phyloP scores from a whole-genome alignment of 2,329 filamentous ascomycete species.

The Calcarisporium arbuscula region DNA sequence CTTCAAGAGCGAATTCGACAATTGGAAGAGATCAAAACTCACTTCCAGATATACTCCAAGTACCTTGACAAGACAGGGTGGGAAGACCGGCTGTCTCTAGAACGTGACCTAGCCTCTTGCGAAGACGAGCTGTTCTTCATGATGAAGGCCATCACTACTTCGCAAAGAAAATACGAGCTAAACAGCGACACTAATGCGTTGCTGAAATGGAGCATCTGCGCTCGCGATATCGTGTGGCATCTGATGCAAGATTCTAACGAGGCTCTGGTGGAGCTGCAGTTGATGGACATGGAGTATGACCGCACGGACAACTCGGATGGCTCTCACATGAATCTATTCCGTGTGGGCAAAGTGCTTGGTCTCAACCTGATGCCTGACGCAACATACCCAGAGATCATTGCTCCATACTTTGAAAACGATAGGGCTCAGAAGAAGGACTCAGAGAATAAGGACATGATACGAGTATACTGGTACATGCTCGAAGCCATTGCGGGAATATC shows the following conservation, averaged over 20 bases:
- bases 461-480: conserved; percentile 96
- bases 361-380: conserved; percentile 86
- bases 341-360: conserved; percentile 81
- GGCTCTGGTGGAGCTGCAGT: conserved; percentile 85
- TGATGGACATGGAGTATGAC: conserved; percentile 87
- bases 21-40: conserved; percentile 90
- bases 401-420: conserved; percentile 72
- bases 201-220: conserved; percentile 88
- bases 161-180: conserved; percentile 76
- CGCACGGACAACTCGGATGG: conserved; percentile 96
- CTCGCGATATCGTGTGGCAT: conserved; percentile 95
- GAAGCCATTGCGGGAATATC: conserved; percentile 97
- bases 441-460: conserved; percentile 69
- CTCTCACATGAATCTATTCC: conserved; percentile 87
- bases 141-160: conserved; percentile 99
- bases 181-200: conserved; percentile 69
- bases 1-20: conserved; percentile 90
- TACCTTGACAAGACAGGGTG: conserved; percentile 84
- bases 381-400: conserved; percentile 93
- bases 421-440: conserved; percentile 33
- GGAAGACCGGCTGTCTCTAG: conserved; percentile 83
- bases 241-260: conserved; percentile 81
- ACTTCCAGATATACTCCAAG: conserved; percentile 89
- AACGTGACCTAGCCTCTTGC: conserved; percentile 80
- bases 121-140: conserved; percentile 99